Evolutionary conservation across 805 yeast species (phyloP).

Genomic region (Starmerella apis): DNA sequence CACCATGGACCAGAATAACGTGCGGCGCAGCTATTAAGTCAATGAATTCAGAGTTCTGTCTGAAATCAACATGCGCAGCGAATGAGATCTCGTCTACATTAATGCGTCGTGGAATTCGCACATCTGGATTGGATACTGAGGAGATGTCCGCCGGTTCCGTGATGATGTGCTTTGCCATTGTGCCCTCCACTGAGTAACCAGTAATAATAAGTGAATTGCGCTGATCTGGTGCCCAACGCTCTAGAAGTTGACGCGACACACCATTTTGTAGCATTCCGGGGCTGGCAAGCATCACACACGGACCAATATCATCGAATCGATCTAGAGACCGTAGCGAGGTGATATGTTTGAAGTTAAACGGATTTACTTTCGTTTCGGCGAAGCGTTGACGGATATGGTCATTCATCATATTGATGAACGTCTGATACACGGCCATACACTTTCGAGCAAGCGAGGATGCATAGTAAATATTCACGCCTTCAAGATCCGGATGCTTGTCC

Average conservation of each 20-base stretch:
- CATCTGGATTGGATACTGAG: slow-evolving; percentile 67
- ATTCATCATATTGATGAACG: slow-evolving; percentile 95
- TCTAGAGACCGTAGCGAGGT: slow-evolving; percentile 71
- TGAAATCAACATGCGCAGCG: slow-evolving; percentile 98
- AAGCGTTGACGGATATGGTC: slow-evolving; percentile 69
- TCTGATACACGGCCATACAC: slow-evolving; percentile 95
- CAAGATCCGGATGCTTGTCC: slow-evolving; percentile 72
- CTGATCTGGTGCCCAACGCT: slow-evolving; percentile 96
- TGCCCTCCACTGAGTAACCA: slow-evolving; percentile 97
- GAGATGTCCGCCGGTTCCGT: slow-evolving; percentile 89
- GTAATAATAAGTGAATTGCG: slow-evolving; percentile 79
- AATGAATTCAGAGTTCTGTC: slow-evolving; percentile 83
- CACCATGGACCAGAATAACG: slow-evolving; percentile 92
- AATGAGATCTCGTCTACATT: slow-evolving; percentile 88
- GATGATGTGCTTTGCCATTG: slow-evolving; percentile 83
- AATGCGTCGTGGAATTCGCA: slow-evolving; percentile 75
- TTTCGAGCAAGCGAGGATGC: slow-evolving; percentile 90
- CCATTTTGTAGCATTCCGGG: slow-evolving; percentile 99
- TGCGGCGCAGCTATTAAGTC: slow-evolving; percentile 76
- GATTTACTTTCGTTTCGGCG: slow-evolving; percentile 71
- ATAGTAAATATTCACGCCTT: slow-evolving; percentile 71
- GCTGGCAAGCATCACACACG: slow-evolving; percentile 90
- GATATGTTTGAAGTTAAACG: slow-evolving; percentile 80
- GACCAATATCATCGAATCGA: slow-evolving; percentile 82
- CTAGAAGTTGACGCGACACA: slow-evolving; percentile 78